Base-by-base conservation (phyloP, 192 early-diverging fungal genomes). In the Thamnidium elegans region DNA sequence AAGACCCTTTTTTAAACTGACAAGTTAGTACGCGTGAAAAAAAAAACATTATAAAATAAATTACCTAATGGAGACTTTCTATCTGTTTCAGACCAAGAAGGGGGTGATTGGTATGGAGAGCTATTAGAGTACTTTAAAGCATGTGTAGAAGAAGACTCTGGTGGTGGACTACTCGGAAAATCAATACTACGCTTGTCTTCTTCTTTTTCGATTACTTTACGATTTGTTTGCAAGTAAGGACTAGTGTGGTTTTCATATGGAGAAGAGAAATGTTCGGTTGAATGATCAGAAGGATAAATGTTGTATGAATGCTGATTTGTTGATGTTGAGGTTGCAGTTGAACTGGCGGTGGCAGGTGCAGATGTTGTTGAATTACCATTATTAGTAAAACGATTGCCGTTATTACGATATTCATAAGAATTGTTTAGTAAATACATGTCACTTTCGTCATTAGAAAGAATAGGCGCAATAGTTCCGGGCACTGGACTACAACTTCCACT, bases 401-500 rank as follows among this genome's bases (percentile, higher is more conserved):
- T 26, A 26, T 26, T 44, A n/a, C 62, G 61, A 23, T 70, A 70
- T 36, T 70, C 68, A 50, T 58, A 70, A 17, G 68, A 32, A 23
- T 62, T 63, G 19, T 70, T 70, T 32, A 70, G 32, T 17, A 70
- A 45, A 23, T 70, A 70, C 19, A 64, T 20, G 23, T 70, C 62
- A 26, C 56, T 55, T 5, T 70, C 59, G 54, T 68, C 60, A 52
- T 31, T 17, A 19, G 14, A n/a, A 21, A 9, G 36, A 19, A 39
- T 44, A 45, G 68, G 52, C 2, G 60, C 32, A 26, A 63, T 17
- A 1, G 53, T 23, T 2, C 55, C 55, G 51, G 53, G 68, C 4
- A 70, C 68, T 11, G 68, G 68, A 47, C 68, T 70, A 44, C 55
- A 55, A 42, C 55, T 70, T 2, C 68, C 62, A 64, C 62, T 70